Evolutionary conservation across 2,329 filamentous ascomycete genomes (phyloP).

Genomic region (Neurospora sp.): DNA sequence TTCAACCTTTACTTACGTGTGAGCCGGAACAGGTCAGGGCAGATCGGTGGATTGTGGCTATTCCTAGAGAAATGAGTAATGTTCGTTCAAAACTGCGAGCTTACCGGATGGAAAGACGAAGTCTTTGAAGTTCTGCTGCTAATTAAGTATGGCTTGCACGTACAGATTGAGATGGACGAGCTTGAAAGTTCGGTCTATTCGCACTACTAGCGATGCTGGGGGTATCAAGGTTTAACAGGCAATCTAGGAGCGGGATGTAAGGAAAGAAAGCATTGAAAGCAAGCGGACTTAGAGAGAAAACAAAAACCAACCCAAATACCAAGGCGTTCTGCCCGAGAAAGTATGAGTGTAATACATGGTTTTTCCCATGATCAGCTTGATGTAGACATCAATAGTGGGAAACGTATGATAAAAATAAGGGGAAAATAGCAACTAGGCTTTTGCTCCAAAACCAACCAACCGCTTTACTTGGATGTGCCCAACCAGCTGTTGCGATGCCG

Average conservation of each 20-base stretch:
- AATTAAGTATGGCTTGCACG: background rate
- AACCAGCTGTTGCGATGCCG: background rate
- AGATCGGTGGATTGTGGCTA: constrained; percentile 10
- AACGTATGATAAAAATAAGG: background rate
- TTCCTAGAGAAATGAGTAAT: constrained; percentile 8
- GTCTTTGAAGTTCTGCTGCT: background rate
- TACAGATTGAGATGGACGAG: background rate
- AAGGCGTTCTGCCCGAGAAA: background rate
- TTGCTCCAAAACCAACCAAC: background rate
- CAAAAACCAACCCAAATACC: background rate
- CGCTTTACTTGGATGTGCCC: too few relatives aligned
- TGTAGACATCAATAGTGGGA: background rate
- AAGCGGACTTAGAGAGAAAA: too few relatives aligned
- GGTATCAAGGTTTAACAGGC: background rate
- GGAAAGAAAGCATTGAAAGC: too few relatives aligned
- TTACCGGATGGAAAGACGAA: background rate
- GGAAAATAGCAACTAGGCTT: too few relatives aligned
- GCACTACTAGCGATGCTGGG: background rate
- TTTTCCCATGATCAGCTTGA: background rate
- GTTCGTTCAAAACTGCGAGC: constrained; percentile 2
- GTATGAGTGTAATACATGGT: background rate
- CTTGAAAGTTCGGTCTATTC: background rate
- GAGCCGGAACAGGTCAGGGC: constrained; percentile 4
- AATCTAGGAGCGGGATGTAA: too few relatives aligned
- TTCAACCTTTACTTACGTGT: background rate